Evolutionary conservation across 768 basidiomycete genomes (phyloP).

Genomic region (Lyophyllum decastes): DNA sequence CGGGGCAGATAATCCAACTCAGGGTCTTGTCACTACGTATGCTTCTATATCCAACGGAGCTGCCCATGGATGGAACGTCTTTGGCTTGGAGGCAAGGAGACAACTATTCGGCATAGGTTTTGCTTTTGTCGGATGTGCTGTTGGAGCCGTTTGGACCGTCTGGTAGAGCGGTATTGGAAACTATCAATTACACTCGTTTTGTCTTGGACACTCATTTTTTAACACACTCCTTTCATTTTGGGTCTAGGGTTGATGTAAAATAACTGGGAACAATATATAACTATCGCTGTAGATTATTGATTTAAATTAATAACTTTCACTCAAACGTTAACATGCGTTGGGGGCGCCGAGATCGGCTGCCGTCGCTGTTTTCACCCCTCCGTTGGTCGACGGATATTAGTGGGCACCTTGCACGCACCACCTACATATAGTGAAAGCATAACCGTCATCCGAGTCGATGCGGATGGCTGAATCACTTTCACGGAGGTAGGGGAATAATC

Average conservation of each 20-base stretch:
- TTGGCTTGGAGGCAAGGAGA: constrained; percentile 11
- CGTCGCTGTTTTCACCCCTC: neutral
- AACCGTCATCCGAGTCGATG: neutral
- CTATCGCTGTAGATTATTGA: neutral
- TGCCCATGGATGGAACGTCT: constrained; percentile 6
- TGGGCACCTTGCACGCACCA: neutral
- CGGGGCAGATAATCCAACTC: constrained; percentile 37
- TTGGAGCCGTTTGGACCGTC: constrained; percentile 17
- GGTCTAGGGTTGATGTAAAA: neutral
- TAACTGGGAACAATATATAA: neutral
- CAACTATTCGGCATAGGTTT: constrained; percentile 9
- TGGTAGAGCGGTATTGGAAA: constrained; percentile 10
- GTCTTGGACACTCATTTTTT: neutral
- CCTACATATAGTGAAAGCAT: neutral
- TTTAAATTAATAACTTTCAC: no score
- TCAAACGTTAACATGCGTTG: no score
- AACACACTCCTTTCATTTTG: neutral
- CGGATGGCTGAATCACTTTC: no score
- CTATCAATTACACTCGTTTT: neutral
- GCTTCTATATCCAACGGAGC: constrained; percentile 24
- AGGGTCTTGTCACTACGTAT: constrained; percentile 36
- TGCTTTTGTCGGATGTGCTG: constrained; percentile 11
- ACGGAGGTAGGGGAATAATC: no score
- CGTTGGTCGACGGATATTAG: neutral
- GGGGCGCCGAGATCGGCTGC: no score